These are phyloP conservation scores for Malassezia sympodialis DNA, from an alignment of 1,284 basidiomycete genomes.

Conservation along the genomic window DNA sequence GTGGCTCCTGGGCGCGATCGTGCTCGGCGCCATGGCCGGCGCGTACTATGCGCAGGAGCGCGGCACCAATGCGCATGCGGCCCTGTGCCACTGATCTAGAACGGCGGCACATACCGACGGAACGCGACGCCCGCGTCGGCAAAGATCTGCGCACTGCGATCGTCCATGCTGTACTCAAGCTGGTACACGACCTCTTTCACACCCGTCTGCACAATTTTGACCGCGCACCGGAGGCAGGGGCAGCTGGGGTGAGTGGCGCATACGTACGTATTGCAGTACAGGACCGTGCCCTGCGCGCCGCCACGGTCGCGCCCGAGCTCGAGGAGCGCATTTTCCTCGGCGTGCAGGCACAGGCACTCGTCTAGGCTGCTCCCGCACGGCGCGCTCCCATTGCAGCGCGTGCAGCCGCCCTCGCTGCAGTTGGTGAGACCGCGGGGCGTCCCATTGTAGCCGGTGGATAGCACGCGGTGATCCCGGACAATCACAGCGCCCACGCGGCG, in stretches of 20 bases:
- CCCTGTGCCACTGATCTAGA: constrained; percentile 12
- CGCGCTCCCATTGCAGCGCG: constrained; percentile 35
- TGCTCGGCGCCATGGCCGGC: constrained; percentile 18
- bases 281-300: constrained; percentile 56
- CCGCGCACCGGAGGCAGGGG: constrained; percentile 85
- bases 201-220: constrained; percentile 93
- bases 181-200: constrained; percentile 90
- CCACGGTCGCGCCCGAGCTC: constrained; percentile 68
- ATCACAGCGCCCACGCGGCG: constrained; percentile 85
- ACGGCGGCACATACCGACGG: constrained; percentile 24
- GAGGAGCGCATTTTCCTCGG: constrained; percentile 92
- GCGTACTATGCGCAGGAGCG: not conserved
- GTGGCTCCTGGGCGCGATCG: constrained; percentile 25
- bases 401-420: constrained; percentile 47
- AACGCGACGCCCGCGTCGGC: constrained; percentile 48
- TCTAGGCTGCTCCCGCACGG: constrained; percentile 56
- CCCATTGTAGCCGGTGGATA: constrained; percentile 98
- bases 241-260: constrained; percentile 57
- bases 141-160: constrained; percentile 47
- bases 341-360: constrained; percentile 89
- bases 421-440: constrained; percentile 71
- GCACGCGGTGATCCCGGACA: constrained; percentile 68
- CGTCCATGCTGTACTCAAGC: constrained; percentile 64
- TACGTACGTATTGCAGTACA: constrained; percentile 71
- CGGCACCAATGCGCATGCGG: not conserved